Conservation (phyloP, 2,329 filamentous ascomycete genomes). For the Huntiella bhutanensis region DNA sequence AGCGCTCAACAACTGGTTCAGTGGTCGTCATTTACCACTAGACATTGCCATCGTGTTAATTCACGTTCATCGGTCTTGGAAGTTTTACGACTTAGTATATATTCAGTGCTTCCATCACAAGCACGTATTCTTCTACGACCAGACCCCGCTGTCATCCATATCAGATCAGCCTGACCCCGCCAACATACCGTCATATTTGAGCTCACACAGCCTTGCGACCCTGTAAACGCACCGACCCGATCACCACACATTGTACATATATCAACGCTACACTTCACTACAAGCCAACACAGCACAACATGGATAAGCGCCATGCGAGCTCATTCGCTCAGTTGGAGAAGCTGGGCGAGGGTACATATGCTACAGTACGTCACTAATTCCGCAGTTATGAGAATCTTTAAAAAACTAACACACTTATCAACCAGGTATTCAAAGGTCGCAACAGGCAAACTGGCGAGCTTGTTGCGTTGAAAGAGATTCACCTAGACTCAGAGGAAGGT, state of each 20-base stretch:
- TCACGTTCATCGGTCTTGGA: not conserved
- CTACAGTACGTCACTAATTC: slow-evolving; percentile 46
- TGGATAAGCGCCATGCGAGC: slow-evolving; percentile 88
- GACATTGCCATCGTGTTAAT: not conserved
- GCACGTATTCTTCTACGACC: not conserved
- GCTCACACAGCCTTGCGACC: not conserved
- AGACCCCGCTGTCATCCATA: not conserved
- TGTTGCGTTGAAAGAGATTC: slow-evolving; percentile 94
- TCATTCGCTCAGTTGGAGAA: slow-evolving; percentile 99
- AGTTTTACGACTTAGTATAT: not conserved
- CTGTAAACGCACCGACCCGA: too few relatives aligned
- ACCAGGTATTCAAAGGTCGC: slow-evolving; percentile 88
- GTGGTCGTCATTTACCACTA: too few relatives aligned
- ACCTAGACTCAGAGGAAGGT: slow-evolving; percentile 94
- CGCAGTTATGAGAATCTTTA: not conserved
- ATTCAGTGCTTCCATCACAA: not conserved
- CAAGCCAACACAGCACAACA: slow-evolving; percentile 20
- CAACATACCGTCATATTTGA: not conserved
- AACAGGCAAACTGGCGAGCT: slow-evolving; percentile 94
- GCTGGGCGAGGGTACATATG: slow-evolving; percentile 96
- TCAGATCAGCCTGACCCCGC: not conserved
- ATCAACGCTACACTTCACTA: not conserved
- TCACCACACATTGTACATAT: too few relatives aligned
- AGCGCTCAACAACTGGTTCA: too few relatives aligned
- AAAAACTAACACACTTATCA: not conserved